These are phyloP conservation scores for Pseudotulostoma volvatum DNA, from an alignment of 495 filamentous ascomycete species.

Conservation along the genomic window DNA sequence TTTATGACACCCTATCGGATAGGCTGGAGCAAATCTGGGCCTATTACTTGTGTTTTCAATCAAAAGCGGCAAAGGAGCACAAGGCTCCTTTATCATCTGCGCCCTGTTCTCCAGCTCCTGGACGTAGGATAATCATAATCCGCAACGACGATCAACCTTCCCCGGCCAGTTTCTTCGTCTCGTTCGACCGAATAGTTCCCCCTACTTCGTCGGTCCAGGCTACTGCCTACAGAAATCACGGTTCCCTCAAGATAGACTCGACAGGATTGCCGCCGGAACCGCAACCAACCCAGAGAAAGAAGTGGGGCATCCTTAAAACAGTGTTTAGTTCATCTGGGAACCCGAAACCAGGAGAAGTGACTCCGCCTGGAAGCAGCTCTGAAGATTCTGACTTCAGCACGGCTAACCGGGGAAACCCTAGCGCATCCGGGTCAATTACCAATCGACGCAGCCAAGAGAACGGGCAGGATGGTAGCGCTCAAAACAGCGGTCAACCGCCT, in stretches of 20 bases:
- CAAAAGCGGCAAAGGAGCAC: constrained; percentile 41
- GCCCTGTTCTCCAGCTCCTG: constrained; percentile 78
- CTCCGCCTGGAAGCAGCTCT: constrained; percentile 18
- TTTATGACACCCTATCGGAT: constrained; percentile 52
- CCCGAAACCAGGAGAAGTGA: constrained; percentile 14
- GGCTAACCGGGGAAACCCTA: constrained; percentile 9
- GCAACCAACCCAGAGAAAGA: constrained; percentile 34
- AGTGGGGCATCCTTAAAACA: constrained; percentile 54
- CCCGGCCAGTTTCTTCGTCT: constrained; percentile 40
- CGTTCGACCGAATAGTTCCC: constrained; percentile 45
- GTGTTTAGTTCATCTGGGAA: constrained; percentile 34
- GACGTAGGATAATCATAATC: constrained; percentile 79
- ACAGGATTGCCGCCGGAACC: constrained; percentile 5
- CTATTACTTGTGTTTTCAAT: constrained; percentile 55
- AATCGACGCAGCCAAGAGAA: background rate
- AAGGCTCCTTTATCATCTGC: constrained; percentile 48
- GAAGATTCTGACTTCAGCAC: constrained; percentile 22
- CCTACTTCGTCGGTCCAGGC: constrained; percentile 23
- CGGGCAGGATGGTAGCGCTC: background rate
- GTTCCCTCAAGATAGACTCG: constrained; percentile 17
- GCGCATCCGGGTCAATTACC: background rate
- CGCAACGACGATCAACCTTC: constrained; percentile 59
- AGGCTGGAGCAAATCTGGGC: constrained; percentile 61
- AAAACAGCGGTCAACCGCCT: constrained; percentile 9
- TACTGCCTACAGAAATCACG: constrained; percentile 21